phyloP scores from a whole-genome alignment of 331 rosid species.

The Telfairia occidentalis region DNA sequence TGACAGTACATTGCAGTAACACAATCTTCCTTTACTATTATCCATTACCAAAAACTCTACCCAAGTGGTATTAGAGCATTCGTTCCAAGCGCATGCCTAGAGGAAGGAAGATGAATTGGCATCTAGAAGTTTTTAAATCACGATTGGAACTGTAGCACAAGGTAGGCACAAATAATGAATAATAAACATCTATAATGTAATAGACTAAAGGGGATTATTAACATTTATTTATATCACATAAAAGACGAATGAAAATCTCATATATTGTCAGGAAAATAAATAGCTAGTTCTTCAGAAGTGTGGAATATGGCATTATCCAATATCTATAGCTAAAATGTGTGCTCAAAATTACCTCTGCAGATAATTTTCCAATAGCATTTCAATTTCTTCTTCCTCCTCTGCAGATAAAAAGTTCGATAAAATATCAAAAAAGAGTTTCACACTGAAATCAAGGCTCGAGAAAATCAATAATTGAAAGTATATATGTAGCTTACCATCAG shows the following conservation, averaged over 20 bases:
- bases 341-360: constrained; percentile 59
- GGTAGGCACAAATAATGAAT: no score
- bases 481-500: constrained; percentile 51
- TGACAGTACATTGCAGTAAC: background rate
- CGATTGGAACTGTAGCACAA: background rate
- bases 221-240: background rate
- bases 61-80: background rate
- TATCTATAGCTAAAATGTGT: background rate
- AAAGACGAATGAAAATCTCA: background rate
- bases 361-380: constrained; percentile 98
- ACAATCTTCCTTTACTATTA: background rate
- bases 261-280: background rate
- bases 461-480: constrained; percentile 10
- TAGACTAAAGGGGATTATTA: background rate
- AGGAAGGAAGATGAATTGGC: background rate
- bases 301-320: background rate
- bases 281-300: background rate
- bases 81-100: background rate
- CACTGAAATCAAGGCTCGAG: constrained; percentile 9
- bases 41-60: background rate
- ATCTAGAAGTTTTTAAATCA: background rate
- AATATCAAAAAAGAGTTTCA: constrained; percentile 8
- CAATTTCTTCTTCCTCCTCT: constrained; percentile 99
- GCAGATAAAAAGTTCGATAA: constrained; percentile 23
- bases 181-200: background rate